Conservation (phyloP, 768 basidiomycete species). For the Collybiopsis luxurians region DNA sequence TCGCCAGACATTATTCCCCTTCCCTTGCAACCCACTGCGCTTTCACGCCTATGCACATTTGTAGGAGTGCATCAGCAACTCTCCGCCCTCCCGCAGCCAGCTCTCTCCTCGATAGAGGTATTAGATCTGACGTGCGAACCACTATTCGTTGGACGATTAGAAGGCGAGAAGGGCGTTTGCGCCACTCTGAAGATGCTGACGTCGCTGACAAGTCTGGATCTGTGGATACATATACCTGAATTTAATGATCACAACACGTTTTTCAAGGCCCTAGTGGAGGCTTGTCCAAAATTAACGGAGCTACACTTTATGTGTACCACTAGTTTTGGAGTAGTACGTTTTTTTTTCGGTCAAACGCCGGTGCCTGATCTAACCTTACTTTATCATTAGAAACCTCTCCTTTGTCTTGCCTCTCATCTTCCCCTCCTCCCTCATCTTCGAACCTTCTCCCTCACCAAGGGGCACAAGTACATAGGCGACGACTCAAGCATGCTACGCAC, state of each 20-base stretch:
- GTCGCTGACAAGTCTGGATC: constrained; percentile 38
- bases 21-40: constrained; percentile 24
- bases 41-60: constrained; percentile 38
- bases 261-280: constrained; percentile 22
- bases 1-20: constrained; percentile 37
- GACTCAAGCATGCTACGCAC: constrained; percentile 33
- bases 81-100: constrained; percentile 32
- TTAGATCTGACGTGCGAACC: constrained; percentile 51
- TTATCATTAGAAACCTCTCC: constrained; percentile 35
- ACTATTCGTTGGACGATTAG: constrained; percentile 34
- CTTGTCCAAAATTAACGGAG: constrained; percentile 39
- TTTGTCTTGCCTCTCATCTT: constrained; percentile 36
- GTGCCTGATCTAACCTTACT: background rate
- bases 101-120: constrained; percentile 28
- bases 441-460: constrained; percentile 47
- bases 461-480: constrained; percentile 43
- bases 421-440: constrained; percentile 37
- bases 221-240: constrained; percentile 38
- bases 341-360: too few relatives aligned
- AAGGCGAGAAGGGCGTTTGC: constrained; percentile 30
- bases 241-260: background rate
- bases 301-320: constrained; percentile 54
- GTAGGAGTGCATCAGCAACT: constrained; percentile 49
- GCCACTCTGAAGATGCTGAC: constrained; percentile 32
- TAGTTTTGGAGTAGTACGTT: constrained; percentile 36